Conservation (phyloP, 1,284 basidiomycete genomes). For the Ceratobasidium sp. region DNA sequence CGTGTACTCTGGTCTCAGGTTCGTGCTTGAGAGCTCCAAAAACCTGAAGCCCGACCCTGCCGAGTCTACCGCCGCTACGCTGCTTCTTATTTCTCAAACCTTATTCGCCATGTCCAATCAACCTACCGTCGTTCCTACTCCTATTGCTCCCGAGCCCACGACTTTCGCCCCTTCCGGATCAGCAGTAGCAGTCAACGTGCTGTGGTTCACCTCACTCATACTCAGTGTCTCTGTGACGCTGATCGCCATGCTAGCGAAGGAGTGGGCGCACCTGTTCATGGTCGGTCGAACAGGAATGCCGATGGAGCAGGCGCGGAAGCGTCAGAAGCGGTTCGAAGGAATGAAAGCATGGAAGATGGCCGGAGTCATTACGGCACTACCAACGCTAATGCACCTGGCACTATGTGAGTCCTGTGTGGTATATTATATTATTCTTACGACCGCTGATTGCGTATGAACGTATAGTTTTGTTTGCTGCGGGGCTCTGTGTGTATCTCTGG, state of each 20-base stretch:
- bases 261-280: slow-evolving; percentile 3
- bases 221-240: slow-evolving; percentile 2
- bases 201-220: slow-evolving; percentile 3
- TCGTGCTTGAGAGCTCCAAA: not conserved
- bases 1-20: not conserved
- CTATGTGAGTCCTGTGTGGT: not conserved
- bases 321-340: slow-evolving; percentile 10
- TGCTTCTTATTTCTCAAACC: not conserved
- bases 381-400: slow-evolving; percentile 6
- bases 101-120: not conserved
- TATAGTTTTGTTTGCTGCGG: not conserved
- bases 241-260: not conserved
- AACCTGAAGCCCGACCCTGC: slow-evolving; percentile 4
- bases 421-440: not conserved
- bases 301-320: not conserved
- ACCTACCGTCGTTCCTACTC: not conserved
- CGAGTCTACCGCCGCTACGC: not conserved
- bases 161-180: not conserved
- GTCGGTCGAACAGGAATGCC: not conserved
- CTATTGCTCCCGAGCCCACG: not conserved
- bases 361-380: not conserved
- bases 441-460: not conserved
- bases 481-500: not conserved
- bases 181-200: not conserved
- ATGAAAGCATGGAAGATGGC: slow-evolving; percentile 1